Conservation (phyloP, 805 yeast species). For the Saccharomycopsis fibuligera region DNA sequence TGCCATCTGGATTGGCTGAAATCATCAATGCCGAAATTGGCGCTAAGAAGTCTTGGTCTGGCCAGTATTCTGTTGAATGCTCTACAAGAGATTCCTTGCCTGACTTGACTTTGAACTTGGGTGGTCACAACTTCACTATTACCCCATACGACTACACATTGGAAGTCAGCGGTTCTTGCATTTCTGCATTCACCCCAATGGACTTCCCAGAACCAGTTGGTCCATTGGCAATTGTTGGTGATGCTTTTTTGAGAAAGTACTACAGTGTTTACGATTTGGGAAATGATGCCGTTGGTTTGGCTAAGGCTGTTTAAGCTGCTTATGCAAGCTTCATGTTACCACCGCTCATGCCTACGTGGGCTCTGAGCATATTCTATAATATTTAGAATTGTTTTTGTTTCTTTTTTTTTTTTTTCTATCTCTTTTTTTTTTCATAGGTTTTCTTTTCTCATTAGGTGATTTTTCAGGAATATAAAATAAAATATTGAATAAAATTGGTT, state of each 20-base stretch:
- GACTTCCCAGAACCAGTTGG: slow-evolving; percentile 97
- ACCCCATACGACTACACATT: slow-evolving; percentile 86
- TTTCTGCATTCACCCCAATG: slow-evolving; percentile 94
- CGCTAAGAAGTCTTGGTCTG: slow-evolving; percentile 95
- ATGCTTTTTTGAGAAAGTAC: slow-evolving; percentile 91
- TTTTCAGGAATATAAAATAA: no score
- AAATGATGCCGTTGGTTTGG: slow-evolving; percentile 91
- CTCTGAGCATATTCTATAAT: no score
- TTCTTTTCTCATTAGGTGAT: no score
- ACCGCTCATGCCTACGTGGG: no score
- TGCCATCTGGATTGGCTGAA: slow-evolving; percentile 95
- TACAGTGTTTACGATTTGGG: slow-evolving; percentile 92
- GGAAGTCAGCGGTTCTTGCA: slow-evolving; percentile 92
- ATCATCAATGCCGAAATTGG: slow-evolving; percentile 93
- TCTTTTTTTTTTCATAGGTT: no score
- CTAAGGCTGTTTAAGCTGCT: slow-evolving; percentile 54
- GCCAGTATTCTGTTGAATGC: slow-evolving; percentile 94
- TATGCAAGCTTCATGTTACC: no score
- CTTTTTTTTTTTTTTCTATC: no score
- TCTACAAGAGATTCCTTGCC: slow-evolving; percentile 77
- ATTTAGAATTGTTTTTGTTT: no score
- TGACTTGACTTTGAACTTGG: slow-evolving; percentile 83
- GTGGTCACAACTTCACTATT: slow-evolving; percentile 88
- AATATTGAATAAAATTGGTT: no score
- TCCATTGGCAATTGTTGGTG: slow-evolving; percentile 93